These are phyloP conservation scores for Botrytis cinerea DNA, from an alignment of 2,329 filamentous ascomycete genomes.

Conservation along the genomic window DNA sequence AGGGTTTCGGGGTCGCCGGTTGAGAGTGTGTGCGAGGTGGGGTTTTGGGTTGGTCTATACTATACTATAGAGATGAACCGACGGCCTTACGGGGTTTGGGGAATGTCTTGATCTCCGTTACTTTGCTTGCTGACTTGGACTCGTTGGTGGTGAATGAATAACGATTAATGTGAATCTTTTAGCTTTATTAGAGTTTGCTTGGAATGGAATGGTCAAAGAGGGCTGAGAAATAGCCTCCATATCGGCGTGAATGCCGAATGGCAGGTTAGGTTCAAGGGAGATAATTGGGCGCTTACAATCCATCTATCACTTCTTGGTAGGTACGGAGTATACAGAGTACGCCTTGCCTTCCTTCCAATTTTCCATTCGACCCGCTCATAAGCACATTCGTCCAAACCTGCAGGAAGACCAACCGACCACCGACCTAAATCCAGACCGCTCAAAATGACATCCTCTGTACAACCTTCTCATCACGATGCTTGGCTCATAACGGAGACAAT, in stretches of 20 bases:
- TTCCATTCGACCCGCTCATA: neutral
- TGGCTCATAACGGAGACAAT: neutral
- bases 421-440: neutral
- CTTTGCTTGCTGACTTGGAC: neutral
- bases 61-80: neutral
- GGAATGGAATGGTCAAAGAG: neutral
- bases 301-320: neutral
- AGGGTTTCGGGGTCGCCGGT: conserved; percentile 1
- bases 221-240: neutral
- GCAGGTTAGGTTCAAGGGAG: neutral
- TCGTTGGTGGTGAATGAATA: neutral
- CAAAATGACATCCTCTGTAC: neutral
- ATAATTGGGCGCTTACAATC: neutral
- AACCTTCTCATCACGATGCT: neutral
- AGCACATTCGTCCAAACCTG: neutral
- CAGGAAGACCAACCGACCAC: neutral
- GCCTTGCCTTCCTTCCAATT: neutral
- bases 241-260: neutral
- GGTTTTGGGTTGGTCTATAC: neutral
- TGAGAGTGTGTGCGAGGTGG: neutral
- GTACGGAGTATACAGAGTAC: neutral
- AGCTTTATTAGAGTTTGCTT: neutral
- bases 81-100: neutral
- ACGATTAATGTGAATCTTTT: neutral
- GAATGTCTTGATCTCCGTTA: neutral